Percentiles rank a stretch among this genome's conserved stretches.
These are phyloP conservation scores for Naganishia vishniacii DNA, from an alignment of 768 basidiomycete genomes.

Conservation along the genomic window DNA sequence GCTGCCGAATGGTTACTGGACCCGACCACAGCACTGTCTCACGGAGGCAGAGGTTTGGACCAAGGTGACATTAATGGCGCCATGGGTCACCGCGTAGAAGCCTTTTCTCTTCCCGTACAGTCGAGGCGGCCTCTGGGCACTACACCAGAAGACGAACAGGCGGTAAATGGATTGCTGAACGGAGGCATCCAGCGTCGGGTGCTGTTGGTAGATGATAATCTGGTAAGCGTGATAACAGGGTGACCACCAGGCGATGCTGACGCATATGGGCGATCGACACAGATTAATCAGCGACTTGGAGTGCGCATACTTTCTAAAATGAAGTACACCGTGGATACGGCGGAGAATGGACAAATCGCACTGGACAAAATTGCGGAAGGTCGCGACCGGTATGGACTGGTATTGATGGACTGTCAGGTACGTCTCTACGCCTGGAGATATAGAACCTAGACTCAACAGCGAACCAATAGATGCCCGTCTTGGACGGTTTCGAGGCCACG, in stretches of 20 bases:
- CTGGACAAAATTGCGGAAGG: constrained; percentile 4
- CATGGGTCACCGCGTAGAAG: no score
- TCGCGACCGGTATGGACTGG: constrained; percentile 15
- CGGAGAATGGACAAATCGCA: constrained; percentile 23
- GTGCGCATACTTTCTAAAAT: constrained; percentile 20
- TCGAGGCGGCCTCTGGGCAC: background rate
- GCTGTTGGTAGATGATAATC: constrained; percentile 22
- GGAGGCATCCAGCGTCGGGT: background rate
- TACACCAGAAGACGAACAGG: constrained; percentile 2
- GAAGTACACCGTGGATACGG: constrained; percentile 24
- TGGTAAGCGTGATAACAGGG: background rate
- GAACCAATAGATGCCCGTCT: constrained; percentile 18
- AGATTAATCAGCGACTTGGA: constrained; percentile 25
- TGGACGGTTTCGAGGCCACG: constrained; percentile 24
- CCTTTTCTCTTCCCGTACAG: background rate
- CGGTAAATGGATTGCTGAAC: background rate
- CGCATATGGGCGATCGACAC: no score
- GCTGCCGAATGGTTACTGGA: background rate
- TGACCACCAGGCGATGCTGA: no score
- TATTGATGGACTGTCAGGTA: constrained; percentile 26
- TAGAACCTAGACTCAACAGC: background rate
- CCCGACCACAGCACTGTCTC: background rate
- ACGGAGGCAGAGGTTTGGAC: background rate
- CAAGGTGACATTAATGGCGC: background rate
- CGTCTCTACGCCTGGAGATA: background rate